Conservation (phyloP, 2,329 filamentous ascomycete genomes). For the Nannizziopsis arthrosporioides region DNA sequence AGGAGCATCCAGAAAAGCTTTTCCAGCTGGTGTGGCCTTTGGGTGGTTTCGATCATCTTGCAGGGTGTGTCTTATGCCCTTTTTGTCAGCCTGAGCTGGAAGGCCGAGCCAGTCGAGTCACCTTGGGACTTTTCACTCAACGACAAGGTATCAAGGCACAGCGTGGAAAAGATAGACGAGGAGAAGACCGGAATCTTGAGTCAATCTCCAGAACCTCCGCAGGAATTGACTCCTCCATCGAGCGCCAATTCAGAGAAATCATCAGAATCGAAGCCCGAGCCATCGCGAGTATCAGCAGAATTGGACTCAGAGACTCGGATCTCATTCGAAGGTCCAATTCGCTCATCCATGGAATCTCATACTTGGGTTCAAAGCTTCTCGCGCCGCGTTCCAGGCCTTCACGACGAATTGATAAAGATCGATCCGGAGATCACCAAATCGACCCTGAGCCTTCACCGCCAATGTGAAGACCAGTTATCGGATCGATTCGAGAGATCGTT, state of each 20-base stretch:
- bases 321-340: background rate
- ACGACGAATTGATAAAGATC: conserved; percentile 8
- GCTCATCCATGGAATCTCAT: background rate
- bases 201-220: background rate
- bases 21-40: conserved; percentile 6
- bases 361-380: conserved; percentile 4
- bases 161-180: background rate
- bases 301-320: background rate
- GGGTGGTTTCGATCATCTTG: conserved; percentile 4
- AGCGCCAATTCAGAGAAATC: background rate
- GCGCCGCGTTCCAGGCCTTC: conserved; percentile 4
- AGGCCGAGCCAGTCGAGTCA: background rate
- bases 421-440: background rate
- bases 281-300: background rate
- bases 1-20: background rate
- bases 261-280: background rate
- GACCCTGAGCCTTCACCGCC: background rate
- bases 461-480: conserved; percentile 4
- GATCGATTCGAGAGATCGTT: conserved; percentile 3
- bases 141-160: background rate
- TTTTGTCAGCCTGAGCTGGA: background rate
- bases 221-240: background rate
- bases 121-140: background rate
- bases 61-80: conserved; percentile 2
- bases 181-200: background rate